These are phyloP conservation scores for Theobroma grandiflorum DNA, from an alignment of 441 rosid species.

Conservation along the genomic window DNA sequence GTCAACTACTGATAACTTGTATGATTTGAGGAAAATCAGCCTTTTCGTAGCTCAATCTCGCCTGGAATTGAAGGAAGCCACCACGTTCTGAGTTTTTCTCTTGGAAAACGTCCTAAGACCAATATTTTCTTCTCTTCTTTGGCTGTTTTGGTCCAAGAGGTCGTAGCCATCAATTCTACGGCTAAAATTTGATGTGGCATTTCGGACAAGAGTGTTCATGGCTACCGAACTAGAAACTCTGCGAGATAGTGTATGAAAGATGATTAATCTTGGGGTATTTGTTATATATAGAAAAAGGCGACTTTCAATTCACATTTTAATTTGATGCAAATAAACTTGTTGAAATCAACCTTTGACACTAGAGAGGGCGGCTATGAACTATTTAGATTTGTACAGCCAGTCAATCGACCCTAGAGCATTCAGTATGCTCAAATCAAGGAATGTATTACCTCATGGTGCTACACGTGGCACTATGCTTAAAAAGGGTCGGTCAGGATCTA, in stretches of 20 bases:
- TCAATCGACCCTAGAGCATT: background rate
- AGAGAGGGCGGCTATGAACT: conserved; percentile 27
- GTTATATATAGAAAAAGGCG: conserved; percentile 11
- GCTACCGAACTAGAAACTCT: background rate
- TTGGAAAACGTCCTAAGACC: conserved; percentile 33
- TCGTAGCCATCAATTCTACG: conserved; percentile 40
- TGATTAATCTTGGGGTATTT: background rate
- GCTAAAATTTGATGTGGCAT: conserved; percentile 40
- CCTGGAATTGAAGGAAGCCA: conserved; percentile 31
- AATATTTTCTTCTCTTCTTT: conserved; percentile 13
- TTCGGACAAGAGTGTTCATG: conserved; percentile 55
- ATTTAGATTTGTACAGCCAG: background rate
- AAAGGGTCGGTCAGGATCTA: background rate
- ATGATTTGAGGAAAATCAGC: conserved; percentile 53
- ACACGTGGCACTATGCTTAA: background rate
- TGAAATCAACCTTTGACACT: conserved; percentile 1
- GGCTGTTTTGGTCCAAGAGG: conserved; percentile 25
- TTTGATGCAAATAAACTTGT: conserved; percentile 4
- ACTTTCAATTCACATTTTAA: background rate
- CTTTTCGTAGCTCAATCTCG: conserved; percentile 50
- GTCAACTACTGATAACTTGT: conserved; percentile 45
- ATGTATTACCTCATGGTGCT: background rate
- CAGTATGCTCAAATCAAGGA: background rate
- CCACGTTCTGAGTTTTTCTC: conserved; percentile 20
- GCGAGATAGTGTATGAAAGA: background rate